phyloP scores from a whole-genome alignment of 1,284 basidiomycete species.

The Sanghuangporus weigelae region DNA sequence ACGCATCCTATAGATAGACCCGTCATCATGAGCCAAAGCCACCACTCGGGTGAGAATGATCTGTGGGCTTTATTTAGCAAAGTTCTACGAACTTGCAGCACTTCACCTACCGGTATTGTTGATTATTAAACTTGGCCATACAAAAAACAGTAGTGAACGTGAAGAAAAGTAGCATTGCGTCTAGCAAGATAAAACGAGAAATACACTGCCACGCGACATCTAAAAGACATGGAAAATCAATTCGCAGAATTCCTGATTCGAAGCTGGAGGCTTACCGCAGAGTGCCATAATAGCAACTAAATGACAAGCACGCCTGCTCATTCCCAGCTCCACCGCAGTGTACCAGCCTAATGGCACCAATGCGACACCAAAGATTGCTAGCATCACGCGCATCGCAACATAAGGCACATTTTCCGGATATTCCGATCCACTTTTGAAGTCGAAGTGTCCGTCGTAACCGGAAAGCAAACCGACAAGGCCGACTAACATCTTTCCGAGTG shows the following conservation, averaged over 20 bases:
- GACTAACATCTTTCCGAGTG: constrained; percentile 98
- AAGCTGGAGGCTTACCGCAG: constrained; percentile 52
- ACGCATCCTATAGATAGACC: constrained; percentile 94
- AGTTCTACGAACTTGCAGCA: neutral
- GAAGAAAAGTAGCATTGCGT: constrained; percentile 98
- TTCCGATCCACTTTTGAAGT: constrained; percentile 88
- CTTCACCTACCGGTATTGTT: constrained; percentile 74
- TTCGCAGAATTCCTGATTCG: neutral
- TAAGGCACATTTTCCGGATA: constrained; percentile 89
- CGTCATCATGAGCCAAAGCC: constrained; percentile 90
- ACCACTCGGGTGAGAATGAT: constrained; percentile 93
- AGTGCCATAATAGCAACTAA: constrained; percentile 93
- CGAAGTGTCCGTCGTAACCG: constrained; percentile 90
- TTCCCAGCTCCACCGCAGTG: constrained; percentile 91
- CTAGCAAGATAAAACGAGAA: constrained; percentile 94
- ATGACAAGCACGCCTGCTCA: constrained; percentile 88
- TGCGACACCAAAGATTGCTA: constrained; percentile 90
- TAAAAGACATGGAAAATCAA: constrained; percentile 27
- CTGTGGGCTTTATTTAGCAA: constrained; percentile 33
- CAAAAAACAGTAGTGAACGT: constrained; percentile 96
- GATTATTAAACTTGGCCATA: constrained; percentile 94
- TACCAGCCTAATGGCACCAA: constrained; percentile 97
- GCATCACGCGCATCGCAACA: constrained; percentile 91
- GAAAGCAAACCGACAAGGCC: constrained; percentile 87
- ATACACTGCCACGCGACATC: constrained; percentile 97